Evolutionary conservation across 805 yeast species (phyloP).

Genomic region (Pichia phayaonensis): DNA sequence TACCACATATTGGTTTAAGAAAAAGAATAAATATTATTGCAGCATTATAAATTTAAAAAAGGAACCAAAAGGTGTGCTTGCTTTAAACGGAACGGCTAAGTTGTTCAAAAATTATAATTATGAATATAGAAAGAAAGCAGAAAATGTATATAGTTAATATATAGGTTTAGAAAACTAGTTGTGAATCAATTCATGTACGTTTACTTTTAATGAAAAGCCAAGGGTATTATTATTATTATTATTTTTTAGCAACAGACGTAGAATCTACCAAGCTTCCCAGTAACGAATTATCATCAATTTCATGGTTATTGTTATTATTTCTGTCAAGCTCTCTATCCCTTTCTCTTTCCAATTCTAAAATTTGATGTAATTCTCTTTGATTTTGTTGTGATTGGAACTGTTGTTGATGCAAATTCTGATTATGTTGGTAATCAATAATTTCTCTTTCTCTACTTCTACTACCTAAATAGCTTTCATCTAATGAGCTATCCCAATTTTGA

Average conservation of each 20-base stretch:
- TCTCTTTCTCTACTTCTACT: conserved; percentile 3
- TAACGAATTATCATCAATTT: background rate
- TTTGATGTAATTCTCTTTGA: background rate
- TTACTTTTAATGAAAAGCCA: too few species aligned
- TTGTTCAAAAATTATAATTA: too few species aligned
- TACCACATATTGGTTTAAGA: too few species aligned
- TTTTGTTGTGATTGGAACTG: background rate
- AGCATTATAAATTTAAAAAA: too few species aligned
- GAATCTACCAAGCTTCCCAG: background rate
- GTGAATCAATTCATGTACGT: background rate
- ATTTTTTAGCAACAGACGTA: background rate
- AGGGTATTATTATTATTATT: background rate
- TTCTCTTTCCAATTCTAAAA: background rate
- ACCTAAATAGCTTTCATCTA: conserved; percentile 9
- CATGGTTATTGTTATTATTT: background rate
- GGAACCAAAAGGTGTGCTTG: too few species aligned
- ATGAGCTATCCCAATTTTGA: conserved; percentile 9
- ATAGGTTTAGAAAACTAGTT: background rate
- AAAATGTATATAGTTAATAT: background rate
- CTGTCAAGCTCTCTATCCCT: background rate
- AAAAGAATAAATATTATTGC: too few species aligned
- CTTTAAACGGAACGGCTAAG: too few species aligned
- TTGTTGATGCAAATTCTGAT: background rate
- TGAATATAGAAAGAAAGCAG: background rate
- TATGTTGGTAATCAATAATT: background rate